Evolutionary conservation across 805 yeast genomes (phyloP).

Genomic region (Schizosaccharomyces osmophilus): DNA sequence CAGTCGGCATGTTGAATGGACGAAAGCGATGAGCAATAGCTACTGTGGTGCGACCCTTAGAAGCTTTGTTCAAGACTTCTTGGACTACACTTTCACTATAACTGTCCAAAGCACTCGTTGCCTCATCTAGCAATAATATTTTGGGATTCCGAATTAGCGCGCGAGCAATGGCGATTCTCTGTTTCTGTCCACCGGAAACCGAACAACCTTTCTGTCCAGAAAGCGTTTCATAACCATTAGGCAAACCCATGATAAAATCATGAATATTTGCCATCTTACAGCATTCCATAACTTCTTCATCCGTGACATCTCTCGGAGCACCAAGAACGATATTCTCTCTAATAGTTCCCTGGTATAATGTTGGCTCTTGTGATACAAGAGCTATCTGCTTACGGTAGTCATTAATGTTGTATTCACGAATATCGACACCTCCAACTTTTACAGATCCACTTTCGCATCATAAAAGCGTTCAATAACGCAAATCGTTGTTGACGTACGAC

Average conservation of each 20-base stretch:
- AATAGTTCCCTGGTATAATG: constrained; percentile 53
- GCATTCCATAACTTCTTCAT: constrained; percentile 19
- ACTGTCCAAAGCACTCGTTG: constrained; percentile 28
- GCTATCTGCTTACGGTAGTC: constrained; percentile 29
- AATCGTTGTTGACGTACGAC: constrained; percentile 21
- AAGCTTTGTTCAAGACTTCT: constrained; percentile 32
- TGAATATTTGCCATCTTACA: constrained; percentile 28
- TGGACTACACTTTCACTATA: constrained; percentile 48
- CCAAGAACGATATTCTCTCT: constrained; percentile 41
- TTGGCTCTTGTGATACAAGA: constrained; percentile 34
- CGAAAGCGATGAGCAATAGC: constrained; percentile 56
- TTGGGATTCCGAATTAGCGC: constrained; percentile 34
- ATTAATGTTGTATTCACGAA: constrained; percentile 25
- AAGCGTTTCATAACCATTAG: constrained; percentile 27
- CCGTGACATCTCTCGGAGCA: constrained; percentile 12
- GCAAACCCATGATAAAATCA: constrained; percentile 25
- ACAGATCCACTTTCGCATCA: constrained; percentile 26
- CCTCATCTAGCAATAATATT: constrained; percentile 32
- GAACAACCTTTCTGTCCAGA: constrained; percentile 26
- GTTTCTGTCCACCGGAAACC: constrained; percentile 44
- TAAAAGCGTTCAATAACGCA: constrained; percentile 34
- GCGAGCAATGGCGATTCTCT: constrained; percentile 38
- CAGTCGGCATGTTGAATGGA: constrained; percentile 30
- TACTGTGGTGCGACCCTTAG: constrained; percentile 39
- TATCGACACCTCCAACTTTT: constrained; percentile 21